A percentile compares a stretch with the other conserved stretches of the same genome.
Conservation (phyloP, 208 protist species). For the Borovskyia barvae region DNA sequence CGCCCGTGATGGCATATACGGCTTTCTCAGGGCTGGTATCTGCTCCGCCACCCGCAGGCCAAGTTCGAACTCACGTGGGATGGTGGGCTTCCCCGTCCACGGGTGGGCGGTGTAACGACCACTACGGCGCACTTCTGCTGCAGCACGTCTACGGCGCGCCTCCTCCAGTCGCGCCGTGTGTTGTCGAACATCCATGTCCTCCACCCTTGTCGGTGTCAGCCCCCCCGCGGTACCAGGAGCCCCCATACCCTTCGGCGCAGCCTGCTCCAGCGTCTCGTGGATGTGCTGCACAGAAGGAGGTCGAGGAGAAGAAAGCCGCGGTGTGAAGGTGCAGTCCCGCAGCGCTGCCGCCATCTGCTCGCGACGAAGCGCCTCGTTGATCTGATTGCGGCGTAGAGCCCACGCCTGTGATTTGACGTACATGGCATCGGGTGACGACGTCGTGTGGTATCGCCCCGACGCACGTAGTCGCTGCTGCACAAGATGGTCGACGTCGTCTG, state of each 20-base stretch:
- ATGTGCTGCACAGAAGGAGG: background rate
- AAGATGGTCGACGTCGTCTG: constrained; percentile 26
- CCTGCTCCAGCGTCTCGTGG: background rate
- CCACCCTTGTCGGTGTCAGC: background rate
- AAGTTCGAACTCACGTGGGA: constrained; percentile 37
- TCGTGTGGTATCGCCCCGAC: constrained; percentile 36
- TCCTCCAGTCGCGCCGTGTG: constrained; percentile 39
- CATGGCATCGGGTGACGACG: constrained; percentile 37
- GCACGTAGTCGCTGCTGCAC: constrained; percentile 28
- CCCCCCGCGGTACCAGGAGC: background rate
- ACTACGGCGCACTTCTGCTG: constrained; percentile 26
- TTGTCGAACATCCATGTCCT: constrained; percentile 31
- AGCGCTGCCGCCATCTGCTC: constrained; percentile 26
- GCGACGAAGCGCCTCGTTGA: constrained; percentile 16
- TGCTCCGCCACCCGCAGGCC: constrained; percentile 25
- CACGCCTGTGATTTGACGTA: constrained; percentile 61
- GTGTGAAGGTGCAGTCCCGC: constrained; percentile 49
- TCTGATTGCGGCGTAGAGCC: constrained; percentile 27
- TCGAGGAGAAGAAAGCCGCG: no score
- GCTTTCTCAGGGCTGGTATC: constrained; percentile 57
- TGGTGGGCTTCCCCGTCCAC: constrained; percentile 40
- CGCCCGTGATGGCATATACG: constrained; percentile 30
- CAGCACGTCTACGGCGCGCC: constrained; percentile 27
- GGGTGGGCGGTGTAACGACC: constrained; percentile 14
- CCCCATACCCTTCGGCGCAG: background rate